These are phyloP conservation scores for Ophiostoma sp. DNA, from an alignment of 2,329 filamentous ascomycete species.

Conservation along the genomic window DNA sequence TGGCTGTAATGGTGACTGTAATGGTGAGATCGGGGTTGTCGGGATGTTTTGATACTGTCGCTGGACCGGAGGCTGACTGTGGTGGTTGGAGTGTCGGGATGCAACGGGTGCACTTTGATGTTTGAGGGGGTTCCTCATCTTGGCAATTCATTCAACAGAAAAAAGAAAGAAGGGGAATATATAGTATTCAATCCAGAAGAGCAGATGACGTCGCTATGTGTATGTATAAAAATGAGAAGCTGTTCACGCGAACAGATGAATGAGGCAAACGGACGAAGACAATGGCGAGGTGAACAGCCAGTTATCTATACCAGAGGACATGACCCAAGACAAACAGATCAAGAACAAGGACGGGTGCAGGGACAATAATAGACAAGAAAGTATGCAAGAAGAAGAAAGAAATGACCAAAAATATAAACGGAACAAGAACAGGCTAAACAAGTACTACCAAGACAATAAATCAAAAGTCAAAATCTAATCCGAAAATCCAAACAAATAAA, in stretches of 20 bases:
- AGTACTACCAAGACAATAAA: neutral
- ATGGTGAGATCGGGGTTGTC: neutral
- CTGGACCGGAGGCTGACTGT: constrained; percentile 1
- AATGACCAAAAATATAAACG: neutral
- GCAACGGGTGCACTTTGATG: constrained; percentile 20
- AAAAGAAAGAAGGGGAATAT: no score
- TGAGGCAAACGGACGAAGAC: neutral
- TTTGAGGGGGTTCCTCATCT: constrained; percentile 25
- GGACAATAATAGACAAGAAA: neutral
- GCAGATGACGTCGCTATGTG: neutral
- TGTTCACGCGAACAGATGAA: constrained; percentile 8
- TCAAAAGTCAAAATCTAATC: neutral
- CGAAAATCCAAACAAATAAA: neutral
- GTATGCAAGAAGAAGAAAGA: neutral
- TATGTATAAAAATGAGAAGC: neutral
- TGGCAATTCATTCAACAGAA: neutral
- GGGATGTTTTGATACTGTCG: neutral
- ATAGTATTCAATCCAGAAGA: neutral
- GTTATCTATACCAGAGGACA: neutral
- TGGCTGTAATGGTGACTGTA: neutral
- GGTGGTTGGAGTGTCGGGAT: neutral
- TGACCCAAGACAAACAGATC: neutral
- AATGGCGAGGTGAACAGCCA: neutral
- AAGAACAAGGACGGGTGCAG: neutral
- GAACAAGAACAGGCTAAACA: neutral